Evolutionary conservation across 1,284 basidiomycete species (phyloP).

Genomic region (Meripilus lineatus): DNA sequence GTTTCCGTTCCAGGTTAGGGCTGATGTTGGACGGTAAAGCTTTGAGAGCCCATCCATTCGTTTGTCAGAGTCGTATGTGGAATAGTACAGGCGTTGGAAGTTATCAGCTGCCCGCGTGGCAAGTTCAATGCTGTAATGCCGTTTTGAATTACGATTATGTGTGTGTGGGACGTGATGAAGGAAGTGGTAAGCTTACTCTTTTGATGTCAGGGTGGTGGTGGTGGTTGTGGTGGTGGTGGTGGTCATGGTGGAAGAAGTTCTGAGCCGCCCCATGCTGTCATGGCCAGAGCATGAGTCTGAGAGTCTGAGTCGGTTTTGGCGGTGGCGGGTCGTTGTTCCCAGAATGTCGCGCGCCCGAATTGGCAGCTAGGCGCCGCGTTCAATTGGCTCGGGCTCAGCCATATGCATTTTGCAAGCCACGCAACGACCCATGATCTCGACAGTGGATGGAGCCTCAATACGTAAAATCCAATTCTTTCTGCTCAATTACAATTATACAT

Average conservation of each 20-base stretch:
- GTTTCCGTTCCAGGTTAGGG: constrained; percentile 83
- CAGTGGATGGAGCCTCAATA: too few relatives aligned
- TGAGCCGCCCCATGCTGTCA: background rate
- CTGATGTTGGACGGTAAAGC: constrained; percentile 72
- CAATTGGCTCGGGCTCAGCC: too few relatives aligned
- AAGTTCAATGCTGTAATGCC: constrained; percentile 55
- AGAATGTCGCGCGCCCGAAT: too few relatives aligned
- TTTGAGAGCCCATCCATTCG: constrained; percentile 66
- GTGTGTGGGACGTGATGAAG: too few relatives aligned
- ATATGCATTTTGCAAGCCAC: too few relatives aligned
- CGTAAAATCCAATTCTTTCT: too few relatives aligned
- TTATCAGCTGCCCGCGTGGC: constrained; percentile 75
- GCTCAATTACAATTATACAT: too few relatives aligned
- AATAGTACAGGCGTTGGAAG: constrained; percentile 75
- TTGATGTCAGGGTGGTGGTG: constrained; percentile 21
- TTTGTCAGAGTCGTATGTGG: constrained; percentile 70
- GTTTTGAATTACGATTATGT: background rate
- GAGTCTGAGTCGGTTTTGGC: too few relatives aligned
- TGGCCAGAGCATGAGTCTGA: too few relatives aligned
- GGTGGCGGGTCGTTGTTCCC: too few relatives aligned
- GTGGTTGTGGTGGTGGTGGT: background rate
- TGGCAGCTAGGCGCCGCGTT: too few relatives aligned
- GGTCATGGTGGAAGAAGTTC: background rate
- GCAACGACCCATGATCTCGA: too few relatives aligned
- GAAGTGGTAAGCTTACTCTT: constrained; percentile 18